Evolutionary conservation across 208 protist genomes (phyloP).

Genomic region (Eutreptiella sp.): DNA sequence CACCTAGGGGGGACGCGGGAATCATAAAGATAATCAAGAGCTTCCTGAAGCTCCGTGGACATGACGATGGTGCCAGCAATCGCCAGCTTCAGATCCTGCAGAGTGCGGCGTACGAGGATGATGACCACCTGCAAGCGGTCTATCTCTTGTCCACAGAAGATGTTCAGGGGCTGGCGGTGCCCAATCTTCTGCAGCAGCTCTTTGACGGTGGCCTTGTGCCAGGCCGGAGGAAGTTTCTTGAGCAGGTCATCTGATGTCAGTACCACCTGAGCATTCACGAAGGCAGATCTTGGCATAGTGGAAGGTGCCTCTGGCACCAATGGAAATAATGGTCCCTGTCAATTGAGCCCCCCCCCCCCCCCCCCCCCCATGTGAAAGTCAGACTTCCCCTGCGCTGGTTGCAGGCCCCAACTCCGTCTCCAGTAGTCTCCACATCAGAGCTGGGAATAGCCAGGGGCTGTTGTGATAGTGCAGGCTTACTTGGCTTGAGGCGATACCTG

Average conservation of each 20-base stretch:
- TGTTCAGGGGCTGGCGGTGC: conserved; percentile 79
- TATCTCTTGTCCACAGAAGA: conserved; percentile 91
- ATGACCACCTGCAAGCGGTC: conserved; percentile 83
- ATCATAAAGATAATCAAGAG: conserved; percentile 90
- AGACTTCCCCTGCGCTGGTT: no score
- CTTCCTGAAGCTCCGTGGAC: conserved; percentile 82
- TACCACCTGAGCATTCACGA: no score
- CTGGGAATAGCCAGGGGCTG: no score
- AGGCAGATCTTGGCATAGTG: no score
- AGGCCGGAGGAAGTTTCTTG: conserved; percentile 77
- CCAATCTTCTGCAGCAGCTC: conserved; percentile 59
- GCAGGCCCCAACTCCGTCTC: no score
- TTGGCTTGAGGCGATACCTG: no score
- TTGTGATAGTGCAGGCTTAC: no score
- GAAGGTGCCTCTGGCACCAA: no score
- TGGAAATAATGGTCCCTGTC: no score
- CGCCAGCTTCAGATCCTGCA: conserved; percentile 86
- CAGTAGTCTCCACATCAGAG: no score
- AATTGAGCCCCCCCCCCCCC: no score
- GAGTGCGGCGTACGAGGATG: conserved; percentile 63
- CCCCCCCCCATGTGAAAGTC: no score
- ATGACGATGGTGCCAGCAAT: conserved; percentile 96
- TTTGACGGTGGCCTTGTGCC: conserved; percentile 66
- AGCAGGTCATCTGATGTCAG: conserved; percentile 80
- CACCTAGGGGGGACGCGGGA: conserved; percentile 84